These are phyloP conservation scores for Lepiota subincarnata DNA, from an alignment of 768 basidiomycete species.

Conservation along the genomic window DNA sequence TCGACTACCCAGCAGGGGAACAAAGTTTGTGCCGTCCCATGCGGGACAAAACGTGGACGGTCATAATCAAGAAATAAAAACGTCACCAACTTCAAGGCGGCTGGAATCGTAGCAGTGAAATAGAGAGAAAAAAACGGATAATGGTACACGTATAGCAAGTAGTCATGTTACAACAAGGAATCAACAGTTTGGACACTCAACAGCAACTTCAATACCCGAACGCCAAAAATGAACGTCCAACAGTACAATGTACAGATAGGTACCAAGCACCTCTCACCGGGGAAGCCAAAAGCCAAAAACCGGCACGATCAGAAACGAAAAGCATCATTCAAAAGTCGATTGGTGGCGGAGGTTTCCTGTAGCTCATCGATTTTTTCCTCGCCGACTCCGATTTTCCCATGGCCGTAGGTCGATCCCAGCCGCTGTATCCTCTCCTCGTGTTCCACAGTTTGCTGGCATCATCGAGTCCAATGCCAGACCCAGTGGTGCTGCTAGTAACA, in stretches of 20 bases:
- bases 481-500: conserved; percentile 14
- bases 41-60: no score
- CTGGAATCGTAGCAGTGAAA: no score
- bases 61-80: no score
- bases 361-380: conserved; percentile 20
- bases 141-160: no score
- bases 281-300: background rate
- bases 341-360: conserved; percentile 24
- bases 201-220: background rate
- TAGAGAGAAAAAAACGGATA: no score
- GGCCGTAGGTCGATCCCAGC: conserved; percentile 16
- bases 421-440: conserved; percentile 24
- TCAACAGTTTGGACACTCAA: no score
- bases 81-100: no score
- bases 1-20: no score
- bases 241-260: background rate
- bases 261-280: background rate
- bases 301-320: background rate
- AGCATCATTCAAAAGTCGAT: conserved; percentile 5
- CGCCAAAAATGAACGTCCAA: no score
- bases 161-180: no score
- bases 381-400: conserved; percentile 11
- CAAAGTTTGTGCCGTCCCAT: no score
- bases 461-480: conserved; percentile 1
- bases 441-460: conserved; percentile 23